Conservation (phyloP, 768 basidiomycete species). For the Auricularia sp. region DNA sequence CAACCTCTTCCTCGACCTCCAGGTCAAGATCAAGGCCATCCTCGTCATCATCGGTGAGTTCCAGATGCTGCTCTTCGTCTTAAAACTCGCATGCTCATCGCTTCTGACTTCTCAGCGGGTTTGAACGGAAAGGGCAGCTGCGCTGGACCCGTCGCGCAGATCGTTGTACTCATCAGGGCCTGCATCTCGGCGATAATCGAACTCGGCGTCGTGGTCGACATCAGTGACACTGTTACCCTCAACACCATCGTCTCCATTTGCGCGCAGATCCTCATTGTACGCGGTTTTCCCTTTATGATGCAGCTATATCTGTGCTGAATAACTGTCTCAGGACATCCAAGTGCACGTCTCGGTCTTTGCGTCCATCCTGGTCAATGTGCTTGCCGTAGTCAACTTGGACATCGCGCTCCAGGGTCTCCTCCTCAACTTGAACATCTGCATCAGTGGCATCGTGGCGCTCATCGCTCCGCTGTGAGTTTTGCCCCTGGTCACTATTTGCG, state of each 20-base stretch:
- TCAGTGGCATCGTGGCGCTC: neutral
- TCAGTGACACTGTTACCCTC: neutral
- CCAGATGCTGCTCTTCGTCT: neutral
- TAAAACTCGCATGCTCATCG: too few relatives aligned
- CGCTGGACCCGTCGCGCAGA: neutral
- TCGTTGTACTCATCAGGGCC: slow-evolving; percentile 1
- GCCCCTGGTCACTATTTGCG: too few relatives aligned
- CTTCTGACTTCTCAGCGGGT: neutral
- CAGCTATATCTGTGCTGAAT: neutral
- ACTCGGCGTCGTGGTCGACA: neutral
- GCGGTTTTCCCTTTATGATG: neutral
- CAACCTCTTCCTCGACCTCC: slow-evolving; percentile 1
- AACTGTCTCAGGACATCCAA: neutral
- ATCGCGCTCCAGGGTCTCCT: neutral
- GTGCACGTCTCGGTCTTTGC: neutral
- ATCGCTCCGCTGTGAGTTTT: neutral
- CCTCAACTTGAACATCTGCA: neutral
- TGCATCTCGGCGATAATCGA: neutral
- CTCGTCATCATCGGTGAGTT: neutral
- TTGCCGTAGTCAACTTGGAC: neutral
- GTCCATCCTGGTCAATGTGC: neutral
- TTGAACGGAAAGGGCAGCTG: neutral
- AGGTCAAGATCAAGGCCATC: neutral
- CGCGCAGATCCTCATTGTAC: neutral
- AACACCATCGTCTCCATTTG: neutral